These are phyloP conservation scores for Botrytis tulipae DNA, from an alignment of 2,329 filamentous ascomycete species.

Conservation along the genomic window DNA sequence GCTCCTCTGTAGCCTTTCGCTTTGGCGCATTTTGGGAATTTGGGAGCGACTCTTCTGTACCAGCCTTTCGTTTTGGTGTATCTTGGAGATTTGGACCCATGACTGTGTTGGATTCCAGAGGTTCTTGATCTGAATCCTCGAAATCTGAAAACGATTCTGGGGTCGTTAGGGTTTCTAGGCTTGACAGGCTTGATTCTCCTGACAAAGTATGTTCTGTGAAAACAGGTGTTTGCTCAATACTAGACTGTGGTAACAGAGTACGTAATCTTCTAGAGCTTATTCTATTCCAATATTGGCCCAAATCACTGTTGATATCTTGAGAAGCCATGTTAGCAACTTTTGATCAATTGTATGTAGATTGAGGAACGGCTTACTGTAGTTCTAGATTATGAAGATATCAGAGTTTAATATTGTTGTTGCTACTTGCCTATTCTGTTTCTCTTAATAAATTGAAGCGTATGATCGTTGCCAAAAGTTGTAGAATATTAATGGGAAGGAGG, in stretches of 20 bases:
- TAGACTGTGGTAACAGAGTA: not conserved
- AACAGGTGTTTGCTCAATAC: not conserved
- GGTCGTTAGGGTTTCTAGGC: not conserved
- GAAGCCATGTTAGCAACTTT: conserved; percentile 3
- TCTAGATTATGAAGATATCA: not conserved
- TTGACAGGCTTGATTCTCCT: not conserved
- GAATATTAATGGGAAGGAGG: not conserved
- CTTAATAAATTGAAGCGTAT: not conserved
- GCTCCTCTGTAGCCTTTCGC: conserved; percentile 69
- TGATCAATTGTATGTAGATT: not conserved
- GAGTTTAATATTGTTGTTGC: not conserved
- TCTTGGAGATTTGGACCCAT: not conserved
- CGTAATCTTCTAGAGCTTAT: not conserved
- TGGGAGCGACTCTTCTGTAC: not conserved
- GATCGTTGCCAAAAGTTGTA: not conserved
- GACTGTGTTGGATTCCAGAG: not conserved
- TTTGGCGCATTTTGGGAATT: conserved; percentile 44
- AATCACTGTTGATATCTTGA: not conserved
- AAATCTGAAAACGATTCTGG: not conserved
- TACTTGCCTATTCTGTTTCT: not conserved
- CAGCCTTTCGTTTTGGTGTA: not conserved
- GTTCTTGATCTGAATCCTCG: not conserved
- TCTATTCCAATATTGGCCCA: not conserved
- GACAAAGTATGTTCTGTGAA: not conserved
- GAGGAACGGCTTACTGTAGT: not conserved